Percentiles rank a stretch among this genome's conserved stretches.
Evolutionary conservation across 2,329 filamentous ascomycete genomes (phyloP).

Genomic region (Cladosporium velox): DNA sequence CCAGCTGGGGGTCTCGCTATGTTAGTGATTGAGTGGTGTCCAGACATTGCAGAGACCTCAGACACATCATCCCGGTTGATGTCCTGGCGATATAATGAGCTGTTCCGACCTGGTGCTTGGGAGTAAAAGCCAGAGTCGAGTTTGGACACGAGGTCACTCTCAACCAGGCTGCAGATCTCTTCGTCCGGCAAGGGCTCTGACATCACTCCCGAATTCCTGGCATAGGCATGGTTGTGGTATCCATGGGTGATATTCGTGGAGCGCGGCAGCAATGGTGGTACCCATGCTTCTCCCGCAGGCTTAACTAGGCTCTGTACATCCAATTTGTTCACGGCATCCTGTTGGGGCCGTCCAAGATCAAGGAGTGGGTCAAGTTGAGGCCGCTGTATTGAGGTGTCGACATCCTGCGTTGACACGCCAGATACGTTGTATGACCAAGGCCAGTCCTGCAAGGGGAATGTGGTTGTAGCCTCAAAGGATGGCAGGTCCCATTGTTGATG

Average conservation of each 20-base stretch:
- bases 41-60: slow-evolving; percentile 4
- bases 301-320: slow-evolving; percentile 7
- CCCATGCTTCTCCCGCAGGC: slow-evolving; percentile 2
- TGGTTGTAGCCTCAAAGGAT: neutral
- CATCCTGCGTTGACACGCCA: neutral
- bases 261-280: neutral
- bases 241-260: neutral
- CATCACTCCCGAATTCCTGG: slow-evolving; percentile 2
- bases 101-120: neutral
- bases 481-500: neutral
- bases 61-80: neutral
- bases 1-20: neutral
- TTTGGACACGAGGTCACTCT: neutral
- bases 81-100: neutral
- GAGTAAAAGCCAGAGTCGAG: slow-evolving; percentile 4
- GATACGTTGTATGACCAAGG: neutral
- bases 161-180: neutral
- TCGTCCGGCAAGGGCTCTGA: neutral
- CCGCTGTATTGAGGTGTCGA: neutral
- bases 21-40: neutral
- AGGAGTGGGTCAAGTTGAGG: neutral
- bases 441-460: neutral
- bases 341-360: neutral
- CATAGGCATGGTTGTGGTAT: neutral
- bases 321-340: neutral